Evolutionary conservation across 1,139 yeast genomes (phyloP).

Genomic region (Zygotorulaspora mrakii): DNA sequence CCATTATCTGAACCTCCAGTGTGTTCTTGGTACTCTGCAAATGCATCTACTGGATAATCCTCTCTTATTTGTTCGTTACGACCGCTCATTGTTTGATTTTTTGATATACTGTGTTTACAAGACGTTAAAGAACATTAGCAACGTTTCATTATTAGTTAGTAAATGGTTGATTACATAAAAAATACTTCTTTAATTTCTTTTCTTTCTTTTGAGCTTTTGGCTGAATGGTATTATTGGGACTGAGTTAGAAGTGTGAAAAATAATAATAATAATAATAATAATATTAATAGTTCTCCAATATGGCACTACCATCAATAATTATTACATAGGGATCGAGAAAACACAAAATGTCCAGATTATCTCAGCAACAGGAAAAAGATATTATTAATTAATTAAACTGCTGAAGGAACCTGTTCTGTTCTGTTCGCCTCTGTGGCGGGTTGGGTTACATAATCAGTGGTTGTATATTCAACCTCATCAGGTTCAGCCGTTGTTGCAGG

Average conservation of each 20-base stretch:
- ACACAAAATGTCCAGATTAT: background rate
- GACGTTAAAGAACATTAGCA: slow-evolving; percentile 2
- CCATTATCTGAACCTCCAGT: slow-evolving; percentile 1
- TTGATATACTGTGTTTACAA: slow-evolving; percentile 10
- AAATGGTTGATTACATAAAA: slow-evolving; percentile 12
- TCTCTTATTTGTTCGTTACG: slow-evolving; percentile 7
- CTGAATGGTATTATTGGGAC: background rate
- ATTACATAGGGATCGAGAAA: background rate
- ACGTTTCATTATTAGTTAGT: slow-evolving; percentile 14
- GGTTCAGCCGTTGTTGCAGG: slow-evolving; percentile 10
- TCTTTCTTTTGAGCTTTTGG: slow-evolving; percentile 2
- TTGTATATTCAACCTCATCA: slow-evolving; percentile 11
- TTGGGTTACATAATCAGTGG: slow-evolving; percentile 9
- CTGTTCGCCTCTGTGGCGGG: slow-evolving; percentile 4
- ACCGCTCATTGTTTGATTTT: slow-evolving; percentile 5
- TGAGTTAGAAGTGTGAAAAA: no score
- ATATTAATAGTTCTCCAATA: no score
- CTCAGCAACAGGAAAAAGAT: background rate
- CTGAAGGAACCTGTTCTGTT: slow-evolving; percentile 1
- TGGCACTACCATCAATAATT: background rate
- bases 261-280: no score
- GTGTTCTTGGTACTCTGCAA: slow-evolving; percentile 6
- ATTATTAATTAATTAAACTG: slow-evolving; percentile 2
- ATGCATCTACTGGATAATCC: slow-evolving; percentile 11
- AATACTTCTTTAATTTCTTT: slow-evolving; percentile 4